Conservation (phyloP, 331 rosid species). For the Quercus lobata region DNA sequence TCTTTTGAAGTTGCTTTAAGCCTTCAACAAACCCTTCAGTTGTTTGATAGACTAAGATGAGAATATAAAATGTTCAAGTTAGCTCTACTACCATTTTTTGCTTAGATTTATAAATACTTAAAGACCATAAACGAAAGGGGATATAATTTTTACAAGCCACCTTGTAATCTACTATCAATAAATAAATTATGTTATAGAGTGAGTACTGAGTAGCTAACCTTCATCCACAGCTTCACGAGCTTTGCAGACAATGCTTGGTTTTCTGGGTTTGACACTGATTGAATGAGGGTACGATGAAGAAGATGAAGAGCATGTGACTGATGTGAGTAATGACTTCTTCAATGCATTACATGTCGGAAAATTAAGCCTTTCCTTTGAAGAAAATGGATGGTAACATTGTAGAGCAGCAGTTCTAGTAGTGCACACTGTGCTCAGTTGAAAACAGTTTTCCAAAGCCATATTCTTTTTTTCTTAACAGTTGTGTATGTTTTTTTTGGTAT, state of each 20-base stretch:
- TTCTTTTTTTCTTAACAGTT: constrained; percentile 5
- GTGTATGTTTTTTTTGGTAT: background rate
- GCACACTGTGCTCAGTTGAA: constrained; percentile 54
- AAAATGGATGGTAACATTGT: constrained; percentile 42
- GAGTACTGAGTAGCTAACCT: constrained; percentile 43
- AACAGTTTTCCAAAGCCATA: constrained; percentile 71
- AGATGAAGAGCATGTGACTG: constrained; percentile 20
- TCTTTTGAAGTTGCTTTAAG: background rate
- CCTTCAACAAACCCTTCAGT: background rate
- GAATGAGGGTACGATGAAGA: constrained; percentile 24
- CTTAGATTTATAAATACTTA: background rate
- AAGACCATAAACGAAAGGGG: background rate
- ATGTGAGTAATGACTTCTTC: constrained; percentile 33
- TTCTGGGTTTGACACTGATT: constrained; percentile 14
- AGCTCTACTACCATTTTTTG: background rate
- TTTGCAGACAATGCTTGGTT: constrained; percentile 58
- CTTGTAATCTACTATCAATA: background rate
- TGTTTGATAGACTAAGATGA: background rate
- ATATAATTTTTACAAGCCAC: background rate
- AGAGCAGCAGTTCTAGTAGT: constrained; percentile 43
- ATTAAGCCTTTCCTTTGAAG: constrained; percentile 46
- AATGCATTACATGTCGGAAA: constrained; percentile 31
- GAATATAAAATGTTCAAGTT: background rate
- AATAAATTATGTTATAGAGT: background rate
- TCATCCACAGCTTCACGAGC: constrained; percentile 74